phyloP scores from a whole-genome alignment of 148 eudicot genomes.

The Chenopodium album region DNA sequence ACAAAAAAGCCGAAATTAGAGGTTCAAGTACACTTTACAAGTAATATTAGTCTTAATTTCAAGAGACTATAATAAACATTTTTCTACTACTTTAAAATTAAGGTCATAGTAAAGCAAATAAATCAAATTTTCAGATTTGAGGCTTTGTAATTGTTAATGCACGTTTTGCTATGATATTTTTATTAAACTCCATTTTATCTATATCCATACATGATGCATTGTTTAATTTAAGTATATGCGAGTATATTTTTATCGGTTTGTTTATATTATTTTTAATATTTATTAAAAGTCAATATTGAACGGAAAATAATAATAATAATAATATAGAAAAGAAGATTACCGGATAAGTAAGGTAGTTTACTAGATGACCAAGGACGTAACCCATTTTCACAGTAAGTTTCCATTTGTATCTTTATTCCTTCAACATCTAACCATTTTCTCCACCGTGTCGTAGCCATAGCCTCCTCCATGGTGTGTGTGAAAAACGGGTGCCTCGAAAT shows the following conservation, averaged over 20 bases:
- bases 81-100: no score
- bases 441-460: conserved; percentile 93
- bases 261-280: not conserved
- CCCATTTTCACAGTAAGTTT: conserved; percentile 82
- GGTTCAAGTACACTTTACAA: not conserved
- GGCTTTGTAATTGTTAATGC: no score
- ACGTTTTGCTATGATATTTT: no score
- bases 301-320: no score
- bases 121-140: no score
- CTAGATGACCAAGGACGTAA: conserved; percentile 73
- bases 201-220: no score
- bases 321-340: conserved; percentile 28
- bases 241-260: no score
- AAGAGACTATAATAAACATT: no score
- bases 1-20: not conserved
- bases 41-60: no score
- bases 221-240: no score
- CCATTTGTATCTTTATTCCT: conserved; percentile 67
- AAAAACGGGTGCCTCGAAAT: conserved; percentile 74
- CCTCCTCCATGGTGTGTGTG: conserved; percentile 87
- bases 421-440: conserved; percentile 84
- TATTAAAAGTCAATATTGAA: not conserved
- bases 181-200: no score
- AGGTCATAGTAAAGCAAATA: no score
- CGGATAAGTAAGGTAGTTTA: conserved; percentile 83